phyloP scores from a whole-genome alignment of 805 yeast species.

The Myxozyma sirexii region DNA sequence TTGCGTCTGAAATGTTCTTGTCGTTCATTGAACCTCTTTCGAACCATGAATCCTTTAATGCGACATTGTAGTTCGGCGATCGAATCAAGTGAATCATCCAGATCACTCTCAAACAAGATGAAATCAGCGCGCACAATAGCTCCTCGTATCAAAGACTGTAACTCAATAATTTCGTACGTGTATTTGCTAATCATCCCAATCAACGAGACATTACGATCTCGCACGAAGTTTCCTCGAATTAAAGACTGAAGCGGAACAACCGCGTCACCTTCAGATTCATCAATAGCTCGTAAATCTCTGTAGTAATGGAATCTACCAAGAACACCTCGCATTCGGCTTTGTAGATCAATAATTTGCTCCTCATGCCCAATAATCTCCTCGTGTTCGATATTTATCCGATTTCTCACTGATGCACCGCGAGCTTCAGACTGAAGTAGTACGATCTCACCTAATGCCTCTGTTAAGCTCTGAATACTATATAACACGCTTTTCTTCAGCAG shows the following conservation, averaged over 20 bases:
- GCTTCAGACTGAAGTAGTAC: slow-evolving; percentile 56
- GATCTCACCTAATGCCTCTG: slow-evolving; percentile 37
- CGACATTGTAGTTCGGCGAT: slow-evolving; percentile 43
- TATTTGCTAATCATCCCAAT: slow-evolving; percentile 20
- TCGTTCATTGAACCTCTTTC: slow-evolving; percentile 37
- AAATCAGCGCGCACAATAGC: slow-evolving; percentile 42
- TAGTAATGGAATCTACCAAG: slow-evolving; percentile 29
- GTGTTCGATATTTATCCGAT: slow-evolving; percentile 19
- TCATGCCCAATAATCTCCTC: slow-evolving; percentile 32
- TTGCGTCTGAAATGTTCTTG: slow-evolving; percentile 58
- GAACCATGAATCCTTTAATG: slow-evolving; percentile 41
- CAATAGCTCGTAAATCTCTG: slow-evolving; percentile 19
- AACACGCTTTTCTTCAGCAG: slow-evolving; percentile 11
- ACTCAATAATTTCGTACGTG: slow-evolving; percentile 36
- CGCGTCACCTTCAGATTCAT: slow-evolving; percentile 23
- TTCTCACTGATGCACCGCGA: slow-evolving; percentile 49
- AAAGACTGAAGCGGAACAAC: slow-evolving; percentile 39
- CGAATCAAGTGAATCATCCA: slow-evolving; percentile 39
- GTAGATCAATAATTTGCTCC: slow-evolving; percentile 34
- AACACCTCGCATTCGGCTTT: slow-evolving; percentile 39
- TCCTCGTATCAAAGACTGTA: slow-evolving; percentile 47
- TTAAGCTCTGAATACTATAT: slow-evolving; percentile 1
- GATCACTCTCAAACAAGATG: slow-evolving; percentile 40
- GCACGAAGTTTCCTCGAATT: slow-evolving; percentile 51
- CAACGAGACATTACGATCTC: slow-evolving; percentile 26